phyloP scores from a whole-genome alignment of 805 yeast genomes.

The Yamadazyma kitorensis region DNA sequence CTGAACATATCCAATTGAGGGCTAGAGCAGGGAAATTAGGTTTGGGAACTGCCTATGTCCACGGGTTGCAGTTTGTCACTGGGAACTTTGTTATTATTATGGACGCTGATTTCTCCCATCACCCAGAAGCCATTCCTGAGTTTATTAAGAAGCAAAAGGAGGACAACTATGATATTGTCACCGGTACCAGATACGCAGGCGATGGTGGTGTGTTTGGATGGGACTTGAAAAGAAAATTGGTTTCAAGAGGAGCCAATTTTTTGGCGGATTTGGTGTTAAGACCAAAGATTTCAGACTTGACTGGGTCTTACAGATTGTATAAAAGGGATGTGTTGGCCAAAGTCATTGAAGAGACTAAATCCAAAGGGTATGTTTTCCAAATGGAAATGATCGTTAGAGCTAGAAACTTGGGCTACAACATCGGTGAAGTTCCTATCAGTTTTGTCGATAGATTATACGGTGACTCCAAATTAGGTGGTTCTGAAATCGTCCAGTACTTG shows the following conservation, averaged over 20 bases:
- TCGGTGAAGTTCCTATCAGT: constrained; percentile 76
- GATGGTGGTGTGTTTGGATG: constrained; percentile 83
- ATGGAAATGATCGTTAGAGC: constrained; percentile 90
- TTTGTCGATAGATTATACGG: constrained; percentile 80
- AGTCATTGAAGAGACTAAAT: constrained; percentile 63
- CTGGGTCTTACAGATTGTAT: constrained; percentile 76
- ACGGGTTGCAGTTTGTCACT: constrained; percentile 66
- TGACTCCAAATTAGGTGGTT: constrained; percentile 76
- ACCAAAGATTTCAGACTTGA: constrained; percentile 70
- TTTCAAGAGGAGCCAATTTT: constrained; percentile 78
- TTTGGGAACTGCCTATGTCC: constrained; percentile 77
- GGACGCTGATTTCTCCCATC: constrained; percentile 86
- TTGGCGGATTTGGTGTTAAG: constrained; percentile 68
- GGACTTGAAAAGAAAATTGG: constrained; percentile 77
- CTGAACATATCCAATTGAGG: constrained; percentile 57
- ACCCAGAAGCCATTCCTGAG: constrained; percentile 75
- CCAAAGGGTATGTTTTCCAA: constrained; percentile 82
- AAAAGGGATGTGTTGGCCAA: constrained; percentile 65
- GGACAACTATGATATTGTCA: constrained; percentile 50
- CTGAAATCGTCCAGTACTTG: constrained; percentile 73
- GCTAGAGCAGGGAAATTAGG: constrained; percentile 79
- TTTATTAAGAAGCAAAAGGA: constrained; percentile 62
- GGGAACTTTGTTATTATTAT: constrained; percentile 76
- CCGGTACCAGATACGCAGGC: constrained; percentile 72
- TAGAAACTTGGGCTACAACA: constrained; percentile 64